A percentile compares a stretch with the other conserved stretches of the same genome.
Evolutionary conservation across 768 basidiomycete genomes (phyloP).

Genomic region (Leccinum boreale): DNA sequence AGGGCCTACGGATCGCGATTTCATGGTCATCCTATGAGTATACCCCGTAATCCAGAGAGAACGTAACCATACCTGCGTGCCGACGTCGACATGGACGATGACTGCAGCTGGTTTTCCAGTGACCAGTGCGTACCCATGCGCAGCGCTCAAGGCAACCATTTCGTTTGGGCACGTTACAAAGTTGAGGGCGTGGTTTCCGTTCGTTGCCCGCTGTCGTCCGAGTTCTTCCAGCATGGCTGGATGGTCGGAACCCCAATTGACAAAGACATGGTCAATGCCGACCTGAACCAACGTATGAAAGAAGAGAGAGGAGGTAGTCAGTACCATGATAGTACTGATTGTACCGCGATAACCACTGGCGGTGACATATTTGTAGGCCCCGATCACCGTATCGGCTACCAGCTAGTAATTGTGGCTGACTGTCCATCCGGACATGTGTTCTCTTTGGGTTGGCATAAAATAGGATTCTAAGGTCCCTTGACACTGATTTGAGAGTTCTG

Average conservation of each 20-base stretch:
- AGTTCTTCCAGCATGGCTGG: constrained; percentile 70
- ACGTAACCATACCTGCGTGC: constrained; percentile 48
- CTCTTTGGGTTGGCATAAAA: background rate
- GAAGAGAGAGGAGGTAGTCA: constrained; percentile 62
- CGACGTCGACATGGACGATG: constrained; percentile 72
- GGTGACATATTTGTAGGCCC: background rate
- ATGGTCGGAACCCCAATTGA: constrained; percentile 78
- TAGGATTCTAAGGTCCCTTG: no score
- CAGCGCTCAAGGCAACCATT: constrained; percentile 71
- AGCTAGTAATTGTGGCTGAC: no score
- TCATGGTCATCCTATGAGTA: background rate
- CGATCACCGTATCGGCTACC: background rate
- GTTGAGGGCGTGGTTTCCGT: constrained; percentile 39
- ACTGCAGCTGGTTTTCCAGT: constrained; percentile 67
- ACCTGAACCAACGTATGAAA: constrained; percentile 51
- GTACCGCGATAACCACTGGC: background rate
- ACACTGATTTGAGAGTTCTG: no score
- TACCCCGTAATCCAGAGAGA: background rate
- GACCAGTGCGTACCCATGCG: constrained; percentile 63
- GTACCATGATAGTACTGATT: constrained; percentile 31
- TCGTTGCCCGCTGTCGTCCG: constrained; percentile 44
- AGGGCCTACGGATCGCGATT: constrained; percentile 44
- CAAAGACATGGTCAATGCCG: constrained; percentile 66
- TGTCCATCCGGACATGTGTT: background rate
- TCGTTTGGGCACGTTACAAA: constrained; percentile 73